Evolutionary conservation across 805 yeast genomes (phyloP).

Genomic region (Pichia pseudocactophila): DNA sequence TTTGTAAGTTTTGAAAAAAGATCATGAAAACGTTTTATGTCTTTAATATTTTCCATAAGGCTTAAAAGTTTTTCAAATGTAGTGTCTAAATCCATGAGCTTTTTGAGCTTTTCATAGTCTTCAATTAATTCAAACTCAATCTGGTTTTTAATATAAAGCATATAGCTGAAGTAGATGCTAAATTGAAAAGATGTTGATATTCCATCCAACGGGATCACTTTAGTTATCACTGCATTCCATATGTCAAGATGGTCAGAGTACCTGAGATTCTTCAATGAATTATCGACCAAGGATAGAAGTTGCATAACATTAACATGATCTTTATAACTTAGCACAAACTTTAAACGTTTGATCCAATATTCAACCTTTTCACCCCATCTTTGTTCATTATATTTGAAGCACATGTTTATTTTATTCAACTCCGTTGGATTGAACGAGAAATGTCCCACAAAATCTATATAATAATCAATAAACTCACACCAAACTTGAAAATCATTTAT

Average conservation of each 20-base stretch:
- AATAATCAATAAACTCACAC: constrained; percentile 4
- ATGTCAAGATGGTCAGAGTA: background rate
- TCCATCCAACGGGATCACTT: background rate
- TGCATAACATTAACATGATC: background rate
- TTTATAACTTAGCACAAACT: background rate
- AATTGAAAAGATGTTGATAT: background rate
- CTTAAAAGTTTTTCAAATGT: constrained; percentile 2
- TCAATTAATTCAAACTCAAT: background rate
- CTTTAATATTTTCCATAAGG: background rate
- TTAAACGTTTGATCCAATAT: constrained; percentile 7
- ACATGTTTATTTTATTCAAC: background rate
- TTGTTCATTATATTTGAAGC: background rate
- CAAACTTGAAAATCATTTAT: background rate
- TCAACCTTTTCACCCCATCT: background rate
- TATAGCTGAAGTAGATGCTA: constrained; percentile 3
- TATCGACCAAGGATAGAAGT: background rate
- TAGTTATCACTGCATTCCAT: constrained; percentile 1
- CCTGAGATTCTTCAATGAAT: background rate
- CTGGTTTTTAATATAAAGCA: constrained; percentile 3
- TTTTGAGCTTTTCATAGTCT: background rate
- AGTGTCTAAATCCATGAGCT: background rate
- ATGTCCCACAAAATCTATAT: background rate
- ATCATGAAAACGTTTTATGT: constrained; percentile 8
- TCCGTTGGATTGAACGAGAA: background rate
- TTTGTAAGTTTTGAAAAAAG: constrained; percentile 21